Conservation (phyloP, 2,329 filamentous ascomycete genomes). For the Aureobasidium sp. region DNA sequence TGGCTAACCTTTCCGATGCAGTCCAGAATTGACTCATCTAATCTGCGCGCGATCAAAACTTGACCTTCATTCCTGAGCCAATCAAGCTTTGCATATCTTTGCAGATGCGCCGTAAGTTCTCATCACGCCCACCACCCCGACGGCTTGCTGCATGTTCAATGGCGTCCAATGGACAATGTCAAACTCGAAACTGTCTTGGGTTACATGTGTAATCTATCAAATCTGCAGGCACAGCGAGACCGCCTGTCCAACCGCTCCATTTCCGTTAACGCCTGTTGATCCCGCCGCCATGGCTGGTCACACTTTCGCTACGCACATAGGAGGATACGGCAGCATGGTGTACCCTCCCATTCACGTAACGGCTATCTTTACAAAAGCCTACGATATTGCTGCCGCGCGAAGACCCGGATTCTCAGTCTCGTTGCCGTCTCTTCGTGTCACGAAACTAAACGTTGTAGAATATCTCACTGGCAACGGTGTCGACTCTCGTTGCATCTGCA, state of each 20-base stretch:
- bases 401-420: background rate
- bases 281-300: conserved; percentile 4
- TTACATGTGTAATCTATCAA: conserved; percentile 9
- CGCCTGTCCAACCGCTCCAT: conserved; percentile 2
- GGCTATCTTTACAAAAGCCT: conserved; percentile 11
- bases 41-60: background rate
- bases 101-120: background rate
- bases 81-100: background rate
- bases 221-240: conserved; percentile 4
- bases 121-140: background rate
- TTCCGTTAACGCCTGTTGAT: conserved; percentile 9
- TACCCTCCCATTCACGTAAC: background rate
- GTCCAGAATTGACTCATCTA: background rate
- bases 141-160: background rate
- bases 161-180: conserved; percentile 5
- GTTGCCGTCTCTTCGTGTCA: background rate
- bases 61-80: conserved; percentile 3
- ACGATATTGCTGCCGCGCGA: conserved; percentile 7
- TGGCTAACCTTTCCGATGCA: background rate
- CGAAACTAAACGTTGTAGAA: background rate
- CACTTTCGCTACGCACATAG: conserved; percentile 1
- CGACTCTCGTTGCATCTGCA: background rate
- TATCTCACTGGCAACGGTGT: conserved; percentile 11
- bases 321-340: background rate
- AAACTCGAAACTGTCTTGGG: background rate